Percentiles rank a stretch among this genome's conserved stretches.
Evolutionary conservation across 83 land plant genomes (phyloP).

Genomic region (Diphasiastrum complanatum): DNA sequence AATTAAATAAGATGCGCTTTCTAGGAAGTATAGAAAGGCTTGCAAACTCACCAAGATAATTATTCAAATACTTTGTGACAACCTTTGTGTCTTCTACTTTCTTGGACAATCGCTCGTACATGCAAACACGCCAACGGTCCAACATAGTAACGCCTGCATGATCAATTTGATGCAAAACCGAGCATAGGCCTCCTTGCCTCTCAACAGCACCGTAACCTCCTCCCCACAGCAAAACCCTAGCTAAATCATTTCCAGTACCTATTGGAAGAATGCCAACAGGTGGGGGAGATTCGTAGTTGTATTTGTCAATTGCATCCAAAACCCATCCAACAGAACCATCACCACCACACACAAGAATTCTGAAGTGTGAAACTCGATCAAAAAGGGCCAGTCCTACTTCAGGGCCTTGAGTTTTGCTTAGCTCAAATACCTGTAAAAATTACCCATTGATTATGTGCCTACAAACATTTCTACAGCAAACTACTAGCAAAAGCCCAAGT

Average conservation of each 20-base stretch:
- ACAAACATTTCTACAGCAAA: too few relatives aligned
- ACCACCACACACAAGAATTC: slow-evolving; percentile 88
- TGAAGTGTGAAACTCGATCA: slow-evolving; percentile 63
- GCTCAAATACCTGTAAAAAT: slow-evolving; percentile 56
- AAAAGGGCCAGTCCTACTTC: slow-evolving; percentile 67
- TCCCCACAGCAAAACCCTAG: slow-evolving; percentile 82
- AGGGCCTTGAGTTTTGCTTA: slow-evolving; percentile 63
- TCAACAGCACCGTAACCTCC: slow-evolving; percentile 78
- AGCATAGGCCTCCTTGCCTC: slow-evolving; percentile 69
- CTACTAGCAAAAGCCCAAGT: too few relatives aligned
- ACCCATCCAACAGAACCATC: slow-evolving; percentile 98
- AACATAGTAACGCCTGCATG: slow-evolving; percentile 89
- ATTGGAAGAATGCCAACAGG: slow-evolving; percentile 89
- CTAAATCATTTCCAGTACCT: slow-evolving; percentile 91
- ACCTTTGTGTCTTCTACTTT: slow-evolving; percentile 9
- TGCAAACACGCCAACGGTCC: slow-evolving; percentile 67
- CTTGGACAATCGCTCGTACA: slow-evolving; percentile 23
- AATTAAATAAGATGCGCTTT: too few relatives aligned
- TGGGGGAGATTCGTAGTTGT: slow-evolving; percentile 86
- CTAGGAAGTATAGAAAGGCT: background rate
- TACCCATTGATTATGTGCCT: too few relatives aligned
- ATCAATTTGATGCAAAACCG: slow-evolving; percentile 61
- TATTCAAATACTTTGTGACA: slow-evolving; percentile 70
- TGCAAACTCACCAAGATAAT: slow-evolving; percentile 65
- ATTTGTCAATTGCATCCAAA: slow-evolving; percentile 71